Base-by-base conservation (phyloP, 176 grass and related monocot genomes). In the Bonia amplexicaulis region DNA sequence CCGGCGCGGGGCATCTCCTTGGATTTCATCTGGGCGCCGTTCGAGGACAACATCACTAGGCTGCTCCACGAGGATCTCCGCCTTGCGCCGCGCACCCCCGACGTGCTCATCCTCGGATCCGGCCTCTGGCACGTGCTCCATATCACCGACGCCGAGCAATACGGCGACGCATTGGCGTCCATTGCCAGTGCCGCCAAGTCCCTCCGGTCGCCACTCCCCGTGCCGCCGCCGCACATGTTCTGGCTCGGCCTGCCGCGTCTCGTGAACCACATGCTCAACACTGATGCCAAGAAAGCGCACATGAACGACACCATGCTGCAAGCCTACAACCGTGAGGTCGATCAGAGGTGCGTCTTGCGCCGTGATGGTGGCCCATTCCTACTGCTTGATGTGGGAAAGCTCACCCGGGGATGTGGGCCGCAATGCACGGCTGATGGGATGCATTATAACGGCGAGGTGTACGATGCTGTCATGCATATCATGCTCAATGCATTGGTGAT, bases 71-170 rank as follows among this genome's bases (percentile, higher is more conserved):
- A 87, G 70, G 85, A 94, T 48, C 91, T 95, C 72, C 87, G 90
- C 44, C 85, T 84, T 5, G 81, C 82, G 17, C 85, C 82, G 0
- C 90, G 75, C 11, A 65, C 77, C 26, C 95, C 95, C 13, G 95
- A 98, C 47, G 93, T 98, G 39, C 83, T 98, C 80, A 85, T 95
- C 37, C 80, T 98, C 27, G 95, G 95, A 84, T 93, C 95, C 9
- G 95, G 95, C 14, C 91, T 98, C 60, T 98, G 95, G 95, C 95
- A 98, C 82, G 95, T 98, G 95, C 89, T 98, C 40, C 95, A 95
- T 66, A 74, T 78, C 55, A 90, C 87, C 13, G 89, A 98, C 44
- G 75, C 91, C 4, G n/a, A 69, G 3, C 52, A 55, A 6, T 98
- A 93, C 19, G 91, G 91, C 0, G 85, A 98, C 7, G 79, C 85